A percentile compares a stretch with the other conserved stretches of the same genome.
Evolutionary conservation across 2,329 filamentous ascomycete species (phyloP).

Genomic region (Thielaviopsis populi): DNA sequence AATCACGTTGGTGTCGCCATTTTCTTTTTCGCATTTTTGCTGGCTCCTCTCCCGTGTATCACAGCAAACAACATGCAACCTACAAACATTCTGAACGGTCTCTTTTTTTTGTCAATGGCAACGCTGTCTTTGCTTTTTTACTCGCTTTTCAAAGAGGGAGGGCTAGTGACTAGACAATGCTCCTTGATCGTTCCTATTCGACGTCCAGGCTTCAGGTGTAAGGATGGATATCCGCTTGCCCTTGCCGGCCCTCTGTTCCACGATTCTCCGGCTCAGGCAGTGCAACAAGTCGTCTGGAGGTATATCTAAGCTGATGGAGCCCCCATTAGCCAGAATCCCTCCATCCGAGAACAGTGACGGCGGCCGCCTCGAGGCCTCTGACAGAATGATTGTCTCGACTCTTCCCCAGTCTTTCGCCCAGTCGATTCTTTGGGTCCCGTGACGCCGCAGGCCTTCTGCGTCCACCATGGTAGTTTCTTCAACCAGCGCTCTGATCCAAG

Average conservation of each 20-base stretch:
- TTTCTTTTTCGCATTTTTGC: not conserved
- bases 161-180: too few relatives aligned
- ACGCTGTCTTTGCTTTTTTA: too few relatives aligned
- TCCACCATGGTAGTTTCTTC: not conserved
- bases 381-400: not conserved
- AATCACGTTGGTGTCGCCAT: slow-evolving; percentile 16
- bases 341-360: not conserved
- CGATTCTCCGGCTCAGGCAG: not conserved
- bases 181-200: too few relatives aligned
- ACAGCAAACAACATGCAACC: too few relatives aligned
- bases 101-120: too few relatives aligned
- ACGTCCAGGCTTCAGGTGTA: not conserved
- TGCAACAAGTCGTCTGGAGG: not conserved
- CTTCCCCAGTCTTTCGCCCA: slow-evolving; percentile 6
- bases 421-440: not conserved
- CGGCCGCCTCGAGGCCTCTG: not conserved
- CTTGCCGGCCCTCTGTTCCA: not conserved
- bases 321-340: not conserved
- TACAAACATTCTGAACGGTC: too few relatives aligned
- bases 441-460: not conserved
- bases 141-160: too few relatives aligned
- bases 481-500: not conserved
- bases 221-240: not conserved
- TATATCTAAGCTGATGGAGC: too few relatives aligned
- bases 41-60: too few relatives aligned